Evolutionary conservation across 2,329 filamentous ascomycete species (phyloP).

Genomic region (Aureobasidium sp.): DNA sequence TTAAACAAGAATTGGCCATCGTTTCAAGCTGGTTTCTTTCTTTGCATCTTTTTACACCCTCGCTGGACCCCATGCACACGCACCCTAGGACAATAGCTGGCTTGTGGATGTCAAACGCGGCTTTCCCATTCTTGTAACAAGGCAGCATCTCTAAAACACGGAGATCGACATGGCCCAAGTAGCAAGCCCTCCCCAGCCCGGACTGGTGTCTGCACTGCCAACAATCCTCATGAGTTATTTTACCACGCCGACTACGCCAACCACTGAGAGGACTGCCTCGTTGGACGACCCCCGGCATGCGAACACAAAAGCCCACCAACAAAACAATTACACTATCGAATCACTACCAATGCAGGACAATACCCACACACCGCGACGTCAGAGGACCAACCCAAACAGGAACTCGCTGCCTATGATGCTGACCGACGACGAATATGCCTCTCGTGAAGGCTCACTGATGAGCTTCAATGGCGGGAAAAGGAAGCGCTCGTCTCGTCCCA

Average conservation of each 20-base stretch:
- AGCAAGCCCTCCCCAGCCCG: constrained; percentile 3
- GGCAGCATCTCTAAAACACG: neutral
- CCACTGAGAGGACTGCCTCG: neutral
- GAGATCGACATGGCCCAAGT: neutral
- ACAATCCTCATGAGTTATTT: constrained; percentile 29
- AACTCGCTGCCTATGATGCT: constrained; percentile 23
- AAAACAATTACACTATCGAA: neutral
- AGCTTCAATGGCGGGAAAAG: constrained; percentile 14
- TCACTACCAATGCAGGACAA: neutral
- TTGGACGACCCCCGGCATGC: neutral
- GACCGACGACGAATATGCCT: constrained; percentile 26
- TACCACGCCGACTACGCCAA: neutral
- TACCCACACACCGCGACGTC: neutral
- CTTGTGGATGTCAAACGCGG: neutral
- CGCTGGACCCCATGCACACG: neutral
- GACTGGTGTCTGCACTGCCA: constrained; percentile 20
- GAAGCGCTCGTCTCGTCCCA: constrained; percentile 35
- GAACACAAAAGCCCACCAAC: neutral
- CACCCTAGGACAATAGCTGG: neutral
- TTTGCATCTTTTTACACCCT: neutral
- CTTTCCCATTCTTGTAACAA: constrained; percentile 3
- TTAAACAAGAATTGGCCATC: neutral
- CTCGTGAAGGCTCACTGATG: constrained; percentile 22
- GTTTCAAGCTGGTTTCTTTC: constrained; percentile 1
- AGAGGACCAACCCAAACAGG: neutral